These are phyloP conservation scores for Jamesozyma spencerorum DNA, from an alignment of 805 yeast species.

Conservation along the genomic window DNA sequence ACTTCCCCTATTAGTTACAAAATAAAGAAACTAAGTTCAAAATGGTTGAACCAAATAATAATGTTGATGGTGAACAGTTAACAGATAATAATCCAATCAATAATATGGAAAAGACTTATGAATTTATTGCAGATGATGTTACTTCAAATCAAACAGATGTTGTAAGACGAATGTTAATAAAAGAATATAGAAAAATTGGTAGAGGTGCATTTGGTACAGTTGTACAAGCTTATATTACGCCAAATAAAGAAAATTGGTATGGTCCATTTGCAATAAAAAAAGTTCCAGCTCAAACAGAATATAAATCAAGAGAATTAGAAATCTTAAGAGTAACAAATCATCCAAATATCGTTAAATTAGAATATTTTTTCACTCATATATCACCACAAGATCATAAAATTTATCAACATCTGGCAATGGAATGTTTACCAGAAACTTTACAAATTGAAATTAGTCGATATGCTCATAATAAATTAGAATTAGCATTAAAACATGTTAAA, in stretches of 20 bases:
- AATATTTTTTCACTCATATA: conserved; percentile 62
- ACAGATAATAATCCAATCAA: background rate
- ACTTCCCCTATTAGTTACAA: too few relatives aligned
- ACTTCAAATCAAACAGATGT: conserved; percentile 48
- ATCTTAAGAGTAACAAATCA: conserved; percentile 65
- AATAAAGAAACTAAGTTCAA: background rate
- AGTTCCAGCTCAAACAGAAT: conserved; percentile 82
- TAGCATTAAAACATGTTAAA: conserved; percentile 67
- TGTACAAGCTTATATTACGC: conserved; percentile 54
- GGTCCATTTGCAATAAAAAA: conserved; percentile 82
- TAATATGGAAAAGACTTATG: conserved; percentile 19
- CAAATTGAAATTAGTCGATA: conserved; percentile 68
- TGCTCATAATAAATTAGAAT: conserved; percentile 47
- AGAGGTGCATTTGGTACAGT: conserved; percentile 86
- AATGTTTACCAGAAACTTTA: conserved; percentile 72
- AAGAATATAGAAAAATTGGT: conserved; percentile 67
- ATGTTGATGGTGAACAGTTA: background rate
- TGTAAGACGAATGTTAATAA: conserved; percentile 54
- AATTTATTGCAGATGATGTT: conserved; percentile 51
- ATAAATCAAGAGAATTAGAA: conserved; percentile 73
- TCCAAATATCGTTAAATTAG: conserved; percentile 66
- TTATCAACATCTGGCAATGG: conserved; percentile 80
- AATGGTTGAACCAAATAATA: background rate
- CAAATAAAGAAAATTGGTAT: conserved; percentile 41
- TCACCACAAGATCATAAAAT: conserved; percentile 54